Conservation (phyloP, 345 rosid species). For the Pseudoturritis turrita region DNA sequence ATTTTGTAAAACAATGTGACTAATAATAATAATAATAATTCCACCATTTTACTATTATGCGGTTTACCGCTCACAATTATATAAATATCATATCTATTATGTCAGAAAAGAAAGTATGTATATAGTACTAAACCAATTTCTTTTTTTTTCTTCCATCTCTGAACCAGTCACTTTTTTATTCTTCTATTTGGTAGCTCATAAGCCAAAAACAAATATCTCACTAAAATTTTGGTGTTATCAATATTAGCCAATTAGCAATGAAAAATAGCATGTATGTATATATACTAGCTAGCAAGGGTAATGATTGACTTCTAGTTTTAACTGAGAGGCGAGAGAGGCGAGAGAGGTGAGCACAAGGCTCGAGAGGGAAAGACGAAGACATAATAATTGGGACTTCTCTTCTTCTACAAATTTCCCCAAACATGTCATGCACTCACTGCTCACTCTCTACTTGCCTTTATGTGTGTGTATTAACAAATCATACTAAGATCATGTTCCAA, state of each 20-base stretch:
- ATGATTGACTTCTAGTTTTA: slow-evolving; percentile 24
- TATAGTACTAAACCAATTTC: neutral
- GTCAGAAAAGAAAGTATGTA: neutral
- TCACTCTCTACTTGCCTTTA: slow-evolving; percentile 1
- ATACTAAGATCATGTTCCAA: slow-evolving; percentile 12
- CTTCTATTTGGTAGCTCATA: neutral
- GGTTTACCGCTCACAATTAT: neutral
- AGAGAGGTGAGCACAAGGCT: slow-evolving; percentile 27
- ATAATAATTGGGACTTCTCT: slow-evolving; percentile 26
- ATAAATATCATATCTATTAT: neutral
- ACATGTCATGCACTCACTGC: slow-evolving; percentile 26
- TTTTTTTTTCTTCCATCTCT: neutral
- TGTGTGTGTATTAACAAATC: neutral
- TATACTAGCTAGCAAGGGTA: slow-evolving; percentile 11
- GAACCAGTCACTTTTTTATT: neutral
- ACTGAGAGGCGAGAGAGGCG: neutral
- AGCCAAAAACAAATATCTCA: neutral
- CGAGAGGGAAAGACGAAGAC: slow-evolving; percentile 27
- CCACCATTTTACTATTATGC: neutral
- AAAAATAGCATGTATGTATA: neutral
- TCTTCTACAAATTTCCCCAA: slow-evolving; percentile 24
- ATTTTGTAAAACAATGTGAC: neutral
- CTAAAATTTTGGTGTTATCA: neutral
- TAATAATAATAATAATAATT: neutral
- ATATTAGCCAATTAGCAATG: neutral